phyloP scores from a whole-genome alignment of 108 stramenopile genomes.

The Skeletonema grethae region DNA sequence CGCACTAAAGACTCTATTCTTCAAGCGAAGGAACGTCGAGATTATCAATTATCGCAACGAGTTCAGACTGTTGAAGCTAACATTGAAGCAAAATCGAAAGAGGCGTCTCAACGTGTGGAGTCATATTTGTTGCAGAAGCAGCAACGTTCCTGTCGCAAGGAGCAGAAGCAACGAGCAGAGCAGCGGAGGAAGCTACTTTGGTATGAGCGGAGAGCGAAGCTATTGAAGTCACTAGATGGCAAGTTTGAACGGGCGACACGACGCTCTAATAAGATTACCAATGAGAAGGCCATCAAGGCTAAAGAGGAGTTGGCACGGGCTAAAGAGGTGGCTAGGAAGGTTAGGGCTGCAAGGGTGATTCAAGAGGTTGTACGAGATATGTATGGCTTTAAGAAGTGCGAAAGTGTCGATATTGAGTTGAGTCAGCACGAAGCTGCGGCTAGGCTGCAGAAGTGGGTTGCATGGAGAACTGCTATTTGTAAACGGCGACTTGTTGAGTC shows the following conservation, averaged over 20 bases:
- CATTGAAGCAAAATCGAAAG: constrained; percentile 9
- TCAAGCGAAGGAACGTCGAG: constrained; percentile 26
- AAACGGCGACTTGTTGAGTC: constrained; percentile 1
- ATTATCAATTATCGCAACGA: constrained; percentile 7
- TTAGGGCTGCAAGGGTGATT: constrained; percentile 24
- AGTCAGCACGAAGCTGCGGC: constrained; percentile 30
- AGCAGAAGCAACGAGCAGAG: constrained; percentile 35
- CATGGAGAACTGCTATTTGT: constrained; percentile 23
- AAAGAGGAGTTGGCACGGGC: constrained; percentile 31
- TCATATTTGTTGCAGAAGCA: constrained; percentile 29
- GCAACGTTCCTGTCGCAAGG: constrained; percentile 20
- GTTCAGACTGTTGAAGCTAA: constrained; percentile 8
- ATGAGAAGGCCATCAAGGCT: constrained; percentile 25
- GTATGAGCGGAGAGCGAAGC: constrained; percentile 24
- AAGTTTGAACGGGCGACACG: constrained; percentile 27
- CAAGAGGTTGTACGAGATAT: constrained; percentile 15
- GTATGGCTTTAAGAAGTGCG: constrained; percentile 11
- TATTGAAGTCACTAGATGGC: constrained; percentile 28
- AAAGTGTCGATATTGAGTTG: constrained; percentile 4
- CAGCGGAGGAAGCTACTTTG: constrained; percentile 17
- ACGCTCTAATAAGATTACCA: neutral
- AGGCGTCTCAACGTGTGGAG: constrained; percentile 8
- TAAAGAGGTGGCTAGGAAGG: constrained; percentile 32
- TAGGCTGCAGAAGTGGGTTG: constrained; percentile 21
- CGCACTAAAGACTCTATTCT: constrained; percentile 19